These are phyloP conservation scores for Fusarium hostae DNA, from an alignment of 2,329 filamentous ascomycete genomes.

Conservation along the genomic window DNA sequence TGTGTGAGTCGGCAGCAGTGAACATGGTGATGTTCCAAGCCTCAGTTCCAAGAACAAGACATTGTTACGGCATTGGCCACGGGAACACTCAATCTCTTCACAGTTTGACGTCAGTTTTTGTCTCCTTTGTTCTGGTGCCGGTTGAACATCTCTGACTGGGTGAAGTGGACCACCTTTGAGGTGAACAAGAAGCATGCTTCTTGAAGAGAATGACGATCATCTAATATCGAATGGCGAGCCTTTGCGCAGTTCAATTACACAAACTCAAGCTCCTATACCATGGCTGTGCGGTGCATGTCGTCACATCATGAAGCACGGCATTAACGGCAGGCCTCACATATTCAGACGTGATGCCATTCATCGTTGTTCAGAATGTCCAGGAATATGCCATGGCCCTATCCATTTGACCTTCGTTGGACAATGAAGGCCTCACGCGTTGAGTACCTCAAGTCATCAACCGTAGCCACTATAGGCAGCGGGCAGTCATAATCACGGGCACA, in stretches of 20 bases:
- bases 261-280: not conserved
- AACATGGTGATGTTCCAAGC: not conserved
- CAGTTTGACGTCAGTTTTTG: not conserved
- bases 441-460: not conserved
- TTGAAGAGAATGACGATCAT: not conserved
- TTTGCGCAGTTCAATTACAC: not conserved
- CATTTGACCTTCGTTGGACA: not conserved
- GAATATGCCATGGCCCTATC: rapidly evolving
- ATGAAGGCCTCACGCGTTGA: not conserved
- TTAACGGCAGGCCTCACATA: rapidly evolving
- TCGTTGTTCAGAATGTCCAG: not conserved
- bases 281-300: not conserved
- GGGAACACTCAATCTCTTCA: not conserved
- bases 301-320: not conserved
- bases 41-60: not conserved
- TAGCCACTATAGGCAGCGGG: not conserved
- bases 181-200: not conserved
- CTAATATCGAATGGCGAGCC: not conserved
- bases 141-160: not conserved
- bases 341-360: not conserved
- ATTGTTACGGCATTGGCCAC: not conserved
- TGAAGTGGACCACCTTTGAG: too few species aligned
- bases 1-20: not conserved
- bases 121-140: not conserved
- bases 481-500: not conserved